Evolutionary conservation across 495 filamentous ascomycete species (phyloP), one percentile per base, ranked within the genome.

Genomic region (Chaetomium tenue): DNA sequence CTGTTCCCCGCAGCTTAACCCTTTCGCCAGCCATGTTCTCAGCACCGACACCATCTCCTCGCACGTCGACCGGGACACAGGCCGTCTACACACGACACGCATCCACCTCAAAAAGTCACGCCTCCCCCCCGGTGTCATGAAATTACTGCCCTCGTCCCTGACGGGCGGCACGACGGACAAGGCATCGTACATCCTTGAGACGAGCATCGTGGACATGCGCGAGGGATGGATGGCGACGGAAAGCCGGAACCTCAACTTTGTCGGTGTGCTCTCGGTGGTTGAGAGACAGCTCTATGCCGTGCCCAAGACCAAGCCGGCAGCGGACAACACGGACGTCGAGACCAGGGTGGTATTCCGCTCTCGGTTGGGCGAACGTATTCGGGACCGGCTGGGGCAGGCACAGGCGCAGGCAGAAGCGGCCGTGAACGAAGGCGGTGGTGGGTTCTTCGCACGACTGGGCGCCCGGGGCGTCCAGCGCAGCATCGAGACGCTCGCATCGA

Each of bases 31-130:
- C 68, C 94, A 99, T 83, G 94, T 99, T 63, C 85, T 97, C 66
- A 95, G 91, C 46, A 96, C 93, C 76, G 94, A 99, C 80, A 94
- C 94, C 72, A 93, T 99, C 76, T 86, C 89, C 40, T 90, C 91
- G 52, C 83, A 87, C 71, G 85, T 96, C 78, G 93, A 98, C 72
- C 86, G 89, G 3, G 71, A 69, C 20, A 93, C 90, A 1, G 87
- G 92, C 53, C 89, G 88, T 33, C 86, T 99, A 9, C 88, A 91
- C 72, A 97, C 95, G 40, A 90, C 87, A 3, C 90, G 94, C 51
- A 81, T 99, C 56, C 95, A 97, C 76, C 85, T 97, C 30, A 99
- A 99, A 76, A 89, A 91, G 71, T 95, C 91, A 5, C 92, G 94
- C 62, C 76, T 99, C 40, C 94, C 94, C 0, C 83, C 91, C 20